Base-by-base conservation (phyloP, 306 rosid genomes). In the Corylus americana region DNA sequence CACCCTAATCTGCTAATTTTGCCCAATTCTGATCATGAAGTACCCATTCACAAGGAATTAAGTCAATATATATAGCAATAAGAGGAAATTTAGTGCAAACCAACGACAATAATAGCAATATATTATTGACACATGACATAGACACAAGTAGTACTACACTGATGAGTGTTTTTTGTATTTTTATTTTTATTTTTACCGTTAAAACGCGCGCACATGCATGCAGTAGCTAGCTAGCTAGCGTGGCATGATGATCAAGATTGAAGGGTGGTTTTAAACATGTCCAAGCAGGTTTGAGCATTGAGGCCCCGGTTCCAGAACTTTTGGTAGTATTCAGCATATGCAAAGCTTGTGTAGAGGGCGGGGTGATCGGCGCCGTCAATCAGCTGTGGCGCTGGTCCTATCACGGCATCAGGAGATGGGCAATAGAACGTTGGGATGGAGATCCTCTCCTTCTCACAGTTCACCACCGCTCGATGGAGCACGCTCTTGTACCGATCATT, bases 391-490 rank as follows among this genome's bases (percentile, higher is more conserved):
- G 77, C 86, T 13, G 80, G 80, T 4, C 70, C 73, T 20, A 78
- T 74, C 20, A 29, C 55, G 0, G 86, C 83, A 69, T 74, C 83
- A 18, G 70, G 74, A 5, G 77, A 83, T 5, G 86, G 83, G 68
- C 80, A 78, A 35, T 78, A 78, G 80, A 83, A 83, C 7, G 86
- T 74, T 27, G 80, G 83, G n/a, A 83, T 78, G 12, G 86, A 83
- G 77, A 83, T 50, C 73, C 83, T 78, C 31, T 78, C 80, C 55
- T 69, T 67, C 31, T 70, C 59, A 49, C 35, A n/a, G 25, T 83
- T 83, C 79, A 78, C 86, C 18, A 83, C 79, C 16, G 77, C 83
- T 3, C 83, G 83, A 50, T 83, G 83, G 14, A 69, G 80, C 22
- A 83, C 74, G 45, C 86, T 83, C 80, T 83, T 64, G 67, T 78